phyloP scores from a whole-genome alignment of 768 basidiomycete species.

The Auriscalpium orientale region DNA sequence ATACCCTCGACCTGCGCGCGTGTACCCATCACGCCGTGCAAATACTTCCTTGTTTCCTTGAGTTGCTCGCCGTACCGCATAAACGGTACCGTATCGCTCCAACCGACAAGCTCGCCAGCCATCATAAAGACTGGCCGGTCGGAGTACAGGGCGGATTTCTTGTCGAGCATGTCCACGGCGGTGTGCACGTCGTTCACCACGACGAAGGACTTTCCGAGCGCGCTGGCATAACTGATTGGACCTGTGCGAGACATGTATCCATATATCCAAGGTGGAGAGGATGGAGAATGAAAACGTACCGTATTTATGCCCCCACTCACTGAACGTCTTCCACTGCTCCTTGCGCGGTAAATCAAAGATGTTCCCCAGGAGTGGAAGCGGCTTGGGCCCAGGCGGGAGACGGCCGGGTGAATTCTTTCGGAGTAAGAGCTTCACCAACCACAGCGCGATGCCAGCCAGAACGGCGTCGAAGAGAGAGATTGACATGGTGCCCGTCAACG shows the following conservation, averaged over 20 bases:
- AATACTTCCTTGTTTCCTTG: background rate
- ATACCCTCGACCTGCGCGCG: background rate
- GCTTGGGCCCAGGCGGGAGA: slow-evolving; percentile 17
- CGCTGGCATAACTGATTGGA: background rate
- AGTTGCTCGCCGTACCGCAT: slow-evolving; percentile 1
- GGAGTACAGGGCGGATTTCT: slow-evolving; percentile 13
- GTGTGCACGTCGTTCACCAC: background rate
- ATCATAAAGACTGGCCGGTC: slow-evolving; percentile 6
- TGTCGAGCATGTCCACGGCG: slow-evolving; percentile 13
- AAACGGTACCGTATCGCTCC: background rate
- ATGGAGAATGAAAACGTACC: slow-evolving; percentile 6
- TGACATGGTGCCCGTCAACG: slow-evolving; percentile 16
- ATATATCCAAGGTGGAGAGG: too few species aligned
- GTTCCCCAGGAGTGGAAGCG: slow-evolving; percentile 16
- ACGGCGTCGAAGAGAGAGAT: slow-evolving; percentile 16
- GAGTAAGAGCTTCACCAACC: background rate
- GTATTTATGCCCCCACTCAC: slow-evolving; percentile 17
- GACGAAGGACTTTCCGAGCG: background rate
- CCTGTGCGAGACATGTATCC: too few species aligned
- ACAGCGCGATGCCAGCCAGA: background rate
- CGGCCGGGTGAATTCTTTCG: background rate
- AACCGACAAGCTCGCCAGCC: background rate
- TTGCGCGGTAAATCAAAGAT: slow-evolving; percentile 12
- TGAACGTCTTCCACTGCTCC: slow-evolving; percentile 17
- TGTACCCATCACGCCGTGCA: slow-evolving; percentile 5